Conservation (phyloP, 495 filamentous ascomycete species). For the Penicillium coprophilum region DNA sequence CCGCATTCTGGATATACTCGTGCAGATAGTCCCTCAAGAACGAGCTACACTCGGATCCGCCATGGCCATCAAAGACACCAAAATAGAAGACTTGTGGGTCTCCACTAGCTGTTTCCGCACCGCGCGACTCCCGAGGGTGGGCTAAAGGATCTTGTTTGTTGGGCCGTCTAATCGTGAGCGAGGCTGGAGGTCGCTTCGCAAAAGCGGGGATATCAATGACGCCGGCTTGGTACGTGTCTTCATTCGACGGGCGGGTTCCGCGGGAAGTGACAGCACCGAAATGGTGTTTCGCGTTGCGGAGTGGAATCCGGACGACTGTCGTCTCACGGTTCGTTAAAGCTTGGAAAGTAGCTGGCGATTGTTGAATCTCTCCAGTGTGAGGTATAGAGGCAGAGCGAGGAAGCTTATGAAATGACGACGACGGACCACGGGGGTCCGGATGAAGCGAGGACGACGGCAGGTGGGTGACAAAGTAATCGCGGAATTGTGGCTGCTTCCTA, state of each 20-base stretch:
- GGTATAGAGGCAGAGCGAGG: constrained; percentile 82
- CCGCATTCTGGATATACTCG: constrained; percentile 80
- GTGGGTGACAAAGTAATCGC: constrained; percentile 96
- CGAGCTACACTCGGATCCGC: constrained; percentile 82
- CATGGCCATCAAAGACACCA: constrained; percentile 94
- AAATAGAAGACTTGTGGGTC: constrained; percentile 98
- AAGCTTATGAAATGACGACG: constrained; percentile 65
- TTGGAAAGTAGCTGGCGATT: constrained; percentile 57
- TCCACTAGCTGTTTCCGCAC: constrained; percentile 71
- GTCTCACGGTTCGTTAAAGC: constrained; percentile 68
- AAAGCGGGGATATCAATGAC: constrained; percentile 91
- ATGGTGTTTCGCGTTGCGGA: constrained; percentile 92
- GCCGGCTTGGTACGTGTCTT: constrained; percentile 92
- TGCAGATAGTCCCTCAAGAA: constrained; percentile 85
- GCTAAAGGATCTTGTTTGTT: constrained; percentile 15
- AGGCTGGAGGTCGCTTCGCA: constrained; percentile 74
- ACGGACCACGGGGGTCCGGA: constrained; percentile 73
- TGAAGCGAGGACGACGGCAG: constrained; percentile 90
- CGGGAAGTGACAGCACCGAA: constrained; percentile 79
- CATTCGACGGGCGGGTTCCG: constrained; percentile 82
- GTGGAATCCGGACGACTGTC: constrained; percentile 96
- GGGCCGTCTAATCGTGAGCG: constrained; percentile 51
- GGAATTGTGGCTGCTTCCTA: constrained; percentile 62
- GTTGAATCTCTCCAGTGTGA: constrained; percentile 56
- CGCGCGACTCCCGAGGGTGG: constrained; percentile 44